phyloP scores from a whole-genome alignment of 805 yeast species.

The Candida incommunis region DNA sequence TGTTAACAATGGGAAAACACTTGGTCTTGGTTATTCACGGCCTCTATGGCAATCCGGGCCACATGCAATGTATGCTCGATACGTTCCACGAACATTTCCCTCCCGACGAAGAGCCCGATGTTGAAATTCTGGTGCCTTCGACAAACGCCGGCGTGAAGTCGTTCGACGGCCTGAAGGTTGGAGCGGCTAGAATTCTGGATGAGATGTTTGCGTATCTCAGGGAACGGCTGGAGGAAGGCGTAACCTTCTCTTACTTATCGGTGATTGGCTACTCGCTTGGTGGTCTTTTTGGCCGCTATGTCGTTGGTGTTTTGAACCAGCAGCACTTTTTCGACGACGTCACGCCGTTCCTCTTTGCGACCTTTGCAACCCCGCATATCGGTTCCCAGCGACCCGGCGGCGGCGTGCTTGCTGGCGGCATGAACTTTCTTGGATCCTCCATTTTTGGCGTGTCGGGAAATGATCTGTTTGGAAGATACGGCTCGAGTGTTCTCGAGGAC shows the following conservation, averaged over 20 bases:
- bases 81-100: conserved; percentile 25
- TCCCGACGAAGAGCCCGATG: conserved; percentile 24
- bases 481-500: conserved; percentile 31
- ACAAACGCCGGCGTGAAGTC: conserved; percentile 61
- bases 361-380: conserved; percentile 73
- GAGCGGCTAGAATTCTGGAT: conserved; percentile 41
- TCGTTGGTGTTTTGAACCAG: conserved; percentile 51
- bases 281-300: conserved; percentile 69
- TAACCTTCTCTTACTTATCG: conserved; percentile 45
- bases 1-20: neutral
- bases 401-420: conserved; percentile 27
- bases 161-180: conserved; percentile 71
- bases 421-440: conserved; percentile 41
- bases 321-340: conserved; percentile 38
- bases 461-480: conserved; percentile 48
- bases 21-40: conserved; percentile 11
- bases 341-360: conserved; percentile 47
- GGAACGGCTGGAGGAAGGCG: conserved; percentile 21
- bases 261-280: conserved; percentile 83
- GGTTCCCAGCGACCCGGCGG: conserved; percentile 46
- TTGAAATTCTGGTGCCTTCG: conserved; percentile 29
- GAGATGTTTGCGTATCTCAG: conserved; percentile 36
- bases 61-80: conserved; percentile 35
- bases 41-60: conserved; percentile 54
- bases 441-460: conserved; percentile 55